Conservation (phyloP, 306 rosid genomes). For the Biancaea sappan region DNA sequence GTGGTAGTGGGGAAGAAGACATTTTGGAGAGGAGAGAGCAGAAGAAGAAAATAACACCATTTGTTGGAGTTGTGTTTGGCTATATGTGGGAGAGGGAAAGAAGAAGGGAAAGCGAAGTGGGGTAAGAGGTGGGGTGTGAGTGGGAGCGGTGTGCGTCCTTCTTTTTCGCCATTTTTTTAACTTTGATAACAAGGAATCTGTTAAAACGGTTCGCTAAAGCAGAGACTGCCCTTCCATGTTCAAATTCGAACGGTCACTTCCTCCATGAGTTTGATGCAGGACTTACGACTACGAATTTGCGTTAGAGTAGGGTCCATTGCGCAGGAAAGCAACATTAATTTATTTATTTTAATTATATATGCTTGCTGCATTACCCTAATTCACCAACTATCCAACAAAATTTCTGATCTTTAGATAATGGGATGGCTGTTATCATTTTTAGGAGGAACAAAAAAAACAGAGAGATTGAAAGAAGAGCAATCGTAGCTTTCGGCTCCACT, state of each 20-base stretch:
- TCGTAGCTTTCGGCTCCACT: neutral
- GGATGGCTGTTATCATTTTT: no score
- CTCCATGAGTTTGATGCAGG: neutral
- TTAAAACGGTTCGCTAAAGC: slow-evolving; percentile 23
- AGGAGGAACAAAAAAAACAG: no score
- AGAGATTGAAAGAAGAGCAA: neutral
- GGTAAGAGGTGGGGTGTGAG: neutral
- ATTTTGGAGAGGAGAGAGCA: slow-evolving; percentile 25
- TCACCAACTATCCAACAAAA: no score
- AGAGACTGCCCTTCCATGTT: neutral
- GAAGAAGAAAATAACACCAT: no score
- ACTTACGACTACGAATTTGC: neutral
- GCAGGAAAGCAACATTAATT: no score
- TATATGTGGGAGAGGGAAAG: neutral
- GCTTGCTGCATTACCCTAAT: no score
- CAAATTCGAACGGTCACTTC: slow-evolving; percentile 16
- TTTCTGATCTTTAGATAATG: no score
- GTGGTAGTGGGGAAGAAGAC: slow-evolving; percentile 38
- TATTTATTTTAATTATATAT: no score
- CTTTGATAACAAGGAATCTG: neutral
- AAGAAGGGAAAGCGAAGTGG: neutral
- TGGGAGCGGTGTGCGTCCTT: slow-evolving; percentile 27
- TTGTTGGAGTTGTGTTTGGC: neutral
- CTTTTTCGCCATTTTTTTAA: slow-evolving; percentile 46
- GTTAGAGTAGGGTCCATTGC: no score